phyloP scores from a whole-genome alignment of 768 basidiomycete genomes.

The Boletus bicolor region DNA sequence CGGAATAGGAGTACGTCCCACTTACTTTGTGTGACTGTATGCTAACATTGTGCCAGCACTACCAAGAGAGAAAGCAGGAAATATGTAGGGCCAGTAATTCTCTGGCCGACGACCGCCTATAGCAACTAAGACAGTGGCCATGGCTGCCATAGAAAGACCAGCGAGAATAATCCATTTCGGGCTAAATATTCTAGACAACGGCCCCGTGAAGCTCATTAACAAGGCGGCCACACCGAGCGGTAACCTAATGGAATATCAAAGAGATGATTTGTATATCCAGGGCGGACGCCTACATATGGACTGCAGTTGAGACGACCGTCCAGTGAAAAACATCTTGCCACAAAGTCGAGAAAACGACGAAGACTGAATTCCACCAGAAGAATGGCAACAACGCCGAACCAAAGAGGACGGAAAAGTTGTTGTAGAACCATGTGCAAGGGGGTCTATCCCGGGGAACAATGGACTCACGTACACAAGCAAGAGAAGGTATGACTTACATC shows the following conservation, averaged over 20 bases:
- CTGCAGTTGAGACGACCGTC: slow-evolving; percentile 37
- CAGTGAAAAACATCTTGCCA: slow-evolving; percentile 45
- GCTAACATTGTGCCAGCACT: slow-evolving; percentile 44
- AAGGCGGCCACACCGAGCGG: slow-evolving; percentile 42
- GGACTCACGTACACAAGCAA: background rate
- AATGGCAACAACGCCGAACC: slow-evolving; percentile 37
- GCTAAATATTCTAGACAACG: slow-evolving; percentile 35
- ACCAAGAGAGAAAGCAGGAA: slow-evolving; percentile 51
- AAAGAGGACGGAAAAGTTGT: slow-evolving; percentile 40
- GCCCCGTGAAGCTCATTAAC: slow-evolving; percentile 37
- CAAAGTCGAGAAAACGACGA: slow-evolving; percentile 33
- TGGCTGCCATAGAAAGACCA: slow-evolving; percentile 37
- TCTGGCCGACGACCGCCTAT: slow-evolving; percentile 38
- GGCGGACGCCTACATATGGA: slow-evolving; percentile 35
- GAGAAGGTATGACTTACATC: slow-evolving; percentile 31
- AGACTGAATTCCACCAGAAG: slow-evolving; percentile 39
- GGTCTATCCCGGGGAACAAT: slow-evolving; percentile 28
- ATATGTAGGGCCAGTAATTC: slow-evolving; percentile 45
- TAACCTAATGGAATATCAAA: slow-evolving; percentile 21
- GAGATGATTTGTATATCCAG: background rate
- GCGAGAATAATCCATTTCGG: slow-evolving; percentile 46
- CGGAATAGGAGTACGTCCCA: background rate
- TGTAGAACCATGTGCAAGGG: slow-evolving; percentile 41
- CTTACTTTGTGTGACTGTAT: slow-evolving; percentile 50
- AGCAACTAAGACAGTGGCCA: slow-evolving; percentile 41